phyloP scores from a whole-genome alignment of 179 eudicot genomes.

The Sideroxylon spinosum region DNA sequence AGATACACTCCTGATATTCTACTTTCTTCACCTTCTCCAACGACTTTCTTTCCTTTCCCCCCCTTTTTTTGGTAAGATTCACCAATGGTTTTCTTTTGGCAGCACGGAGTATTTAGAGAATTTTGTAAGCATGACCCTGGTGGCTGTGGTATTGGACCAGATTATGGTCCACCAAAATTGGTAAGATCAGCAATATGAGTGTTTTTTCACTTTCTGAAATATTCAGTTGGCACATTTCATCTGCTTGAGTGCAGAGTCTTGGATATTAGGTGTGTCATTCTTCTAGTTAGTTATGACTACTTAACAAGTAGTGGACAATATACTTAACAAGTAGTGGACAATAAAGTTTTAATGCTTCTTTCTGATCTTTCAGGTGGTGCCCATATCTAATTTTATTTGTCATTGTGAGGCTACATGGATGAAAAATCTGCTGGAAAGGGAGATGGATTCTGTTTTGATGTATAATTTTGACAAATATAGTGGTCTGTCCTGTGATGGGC shows the following conservation, averaged over 20 bases:
- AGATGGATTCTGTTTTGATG: slow-evolving; percentile 28
- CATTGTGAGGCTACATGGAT: slow-evolving; percentile 57
- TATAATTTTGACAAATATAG: slow-evolving; percentile 26
- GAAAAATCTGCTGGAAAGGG: slow-evolving; percentile 29
- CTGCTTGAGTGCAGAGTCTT: neutral
- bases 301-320: slow-evolving; percentile 9
- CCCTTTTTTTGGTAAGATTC: too few species aligned
- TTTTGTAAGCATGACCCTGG: slow-evolving; percentile 70
- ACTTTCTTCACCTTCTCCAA: slow-evolving; percentile 10
- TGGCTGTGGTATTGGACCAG: slow-evolving; percentile 34
- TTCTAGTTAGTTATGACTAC: neutral
- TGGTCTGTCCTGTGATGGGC: slow-evolving; percentile 31
- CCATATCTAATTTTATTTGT: slow-evolving; percentile 48
- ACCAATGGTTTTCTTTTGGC: slow-evolving; percentile 24
- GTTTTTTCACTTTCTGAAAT: neutral
- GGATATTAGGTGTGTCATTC: neutral
- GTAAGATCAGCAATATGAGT: slow-evolving; percentile 31
- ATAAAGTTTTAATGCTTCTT: slow-evolving; percentile 6
- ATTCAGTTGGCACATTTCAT: slow-evolving; percentile 1
- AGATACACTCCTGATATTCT: neutral
- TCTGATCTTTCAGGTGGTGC: slow-evolving; percentile 53
- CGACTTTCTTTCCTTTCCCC: slow-evolving; percentile 10
- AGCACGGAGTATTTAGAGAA: slow-evolving; percentile 57
- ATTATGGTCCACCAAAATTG: slow-evolving; percentile 36
- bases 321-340: slow-evolving; percentile 10